phyloP scores from a whole-genome alignment of 305 asterid genomes.

The Plantago coronopus region DNA sequence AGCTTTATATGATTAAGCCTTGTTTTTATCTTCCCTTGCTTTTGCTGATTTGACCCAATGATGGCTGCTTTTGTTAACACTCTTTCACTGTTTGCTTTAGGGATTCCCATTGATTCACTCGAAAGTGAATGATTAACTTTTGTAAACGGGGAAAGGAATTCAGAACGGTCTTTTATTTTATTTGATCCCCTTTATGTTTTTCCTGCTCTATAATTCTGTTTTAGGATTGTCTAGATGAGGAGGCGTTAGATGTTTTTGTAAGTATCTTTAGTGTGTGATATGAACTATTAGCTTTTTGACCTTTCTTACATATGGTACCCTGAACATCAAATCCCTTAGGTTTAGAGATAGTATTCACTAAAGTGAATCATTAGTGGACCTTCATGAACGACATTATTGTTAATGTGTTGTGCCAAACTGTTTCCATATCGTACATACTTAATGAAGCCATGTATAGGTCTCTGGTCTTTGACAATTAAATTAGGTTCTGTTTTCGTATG shows the following conservation, averaged over 20 bases:
- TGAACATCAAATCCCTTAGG: background rate
- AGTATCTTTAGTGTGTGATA: constrained; percentile 1
- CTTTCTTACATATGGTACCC: background rate
- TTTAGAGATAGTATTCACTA: background rate
- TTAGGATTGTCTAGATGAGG: background rate
- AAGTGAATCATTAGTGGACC: background rate
- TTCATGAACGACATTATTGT: background rate
- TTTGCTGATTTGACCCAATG: constrained; percentile 65
- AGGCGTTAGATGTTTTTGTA: background rate
- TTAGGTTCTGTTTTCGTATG: background rate
- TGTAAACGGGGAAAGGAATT: constrained; percentile 35
- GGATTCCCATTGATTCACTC: constrained; percentile 35
- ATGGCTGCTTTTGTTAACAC: constrained; percentile 39
- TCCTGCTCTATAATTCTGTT: background rate
- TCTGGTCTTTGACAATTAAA: constrained; percentile 2
- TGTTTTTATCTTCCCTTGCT: constrained; percentile 33
- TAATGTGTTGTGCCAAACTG: constrained; percentile 17
- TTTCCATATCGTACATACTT: constrained; percentile 4
- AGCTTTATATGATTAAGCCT: constrained; percentile 37
- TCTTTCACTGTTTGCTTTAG: constrained; percentile 48
- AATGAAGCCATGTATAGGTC: constrained; percentile 5
- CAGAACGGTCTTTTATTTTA: constrained; percentile 11
- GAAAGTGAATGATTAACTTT: constrained; percentile 48
- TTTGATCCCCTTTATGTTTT: constrained; percentile 11
- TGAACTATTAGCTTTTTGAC: background rate